Conservation (phyloP, 768 basidiomycete species). For the Strobilomyces dryophilus region DNA sequence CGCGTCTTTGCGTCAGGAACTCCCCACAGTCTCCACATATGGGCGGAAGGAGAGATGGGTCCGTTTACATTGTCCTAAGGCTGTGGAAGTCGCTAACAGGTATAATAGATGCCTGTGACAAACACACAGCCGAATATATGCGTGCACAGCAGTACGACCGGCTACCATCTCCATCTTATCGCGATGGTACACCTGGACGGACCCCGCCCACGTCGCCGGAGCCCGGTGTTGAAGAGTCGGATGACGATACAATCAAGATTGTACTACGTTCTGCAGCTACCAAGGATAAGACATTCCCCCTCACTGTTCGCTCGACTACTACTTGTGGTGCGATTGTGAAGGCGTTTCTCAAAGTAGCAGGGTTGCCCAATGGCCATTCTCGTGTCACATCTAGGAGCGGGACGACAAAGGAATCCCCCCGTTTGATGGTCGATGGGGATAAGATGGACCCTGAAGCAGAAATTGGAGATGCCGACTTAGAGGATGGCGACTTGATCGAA, state of each 20-base stretch:
- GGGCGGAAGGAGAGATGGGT: constrained; percentile 68
- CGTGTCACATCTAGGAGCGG: constrained; percentile 32
- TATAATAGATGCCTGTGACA: constrained; percentile 60
- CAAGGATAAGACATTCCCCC: constrained; percentile 48
- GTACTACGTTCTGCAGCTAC: constrained; percentile 54
- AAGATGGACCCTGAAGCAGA: constrained; percentile 53
- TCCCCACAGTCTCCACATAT: constrained; percentile 60
- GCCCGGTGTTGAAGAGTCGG: constrained; percentile 29
- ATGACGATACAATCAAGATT: constrained; percentile 57
- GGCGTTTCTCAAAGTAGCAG: constrained; percentile 69
- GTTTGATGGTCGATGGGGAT: constrained; percentile 66
- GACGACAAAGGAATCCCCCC: constrained; percentile 30
- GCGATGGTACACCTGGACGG: constrained; percentile 2
- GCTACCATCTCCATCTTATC: constrained; percentile 19
- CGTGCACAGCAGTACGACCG: constrained; percentile 36
- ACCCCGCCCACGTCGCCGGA: constrained; percentile 22
- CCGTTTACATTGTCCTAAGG: constrained; percentile 15
- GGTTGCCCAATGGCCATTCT: constrained; percentile 52
- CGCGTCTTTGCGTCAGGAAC: constrained; percentile 69
- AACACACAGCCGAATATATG: constrained; percentile 58
- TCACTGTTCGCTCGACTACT: constrained; percentile 71
- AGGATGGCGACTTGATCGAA: constrained; percentile 79
- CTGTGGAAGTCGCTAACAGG: constrained; percentile 6
- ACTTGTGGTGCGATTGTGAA: constrained; percentile 73
- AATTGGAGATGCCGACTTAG: constrained; percentile 67